Conservation (phyloP, 1,284 basidiomycete genomes). For the Stereum hirsutum region DNA sequence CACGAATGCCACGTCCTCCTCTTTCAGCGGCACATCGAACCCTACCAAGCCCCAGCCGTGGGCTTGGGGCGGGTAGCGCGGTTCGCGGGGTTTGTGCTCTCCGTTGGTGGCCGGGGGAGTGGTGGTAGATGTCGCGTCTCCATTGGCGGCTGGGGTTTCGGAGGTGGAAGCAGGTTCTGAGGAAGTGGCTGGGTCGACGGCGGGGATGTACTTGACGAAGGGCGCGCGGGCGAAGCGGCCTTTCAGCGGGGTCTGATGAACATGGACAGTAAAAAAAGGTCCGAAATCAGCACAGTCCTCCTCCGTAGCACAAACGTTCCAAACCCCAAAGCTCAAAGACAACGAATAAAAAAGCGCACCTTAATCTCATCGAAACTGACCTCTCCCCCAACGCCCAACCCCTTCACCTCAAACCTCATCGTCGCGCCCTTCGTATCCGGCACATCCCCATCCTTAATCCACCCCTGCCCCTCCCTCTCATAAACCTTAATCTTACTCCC, state of each 20-base stretch:
- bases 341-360: neutral
- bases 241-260: slow-evolving; percentile 49
- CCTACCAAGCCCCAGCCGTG: slow-evolving; percentile 32
- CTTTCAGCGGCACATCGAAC: slow-evolving; percentile 53
- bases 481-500: slow-evolving; percentile 56
- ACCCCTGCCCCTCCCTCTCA: slow-evolving; percentile 60
- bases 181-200: slow-evolving; percentile 40
- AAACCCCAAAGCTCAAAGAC: neutral
- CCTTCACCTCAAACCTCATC: slow-evolving; percentile 66
- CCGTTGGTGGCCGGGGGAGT: no score
- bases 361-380: slow-evolving; percentile 67
- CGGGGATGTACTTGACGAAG: slow-evolving; percentile 61
- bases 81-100: no score
- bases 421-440: slow-evolving; percentile 67
- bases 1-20: slow-evolving; percentile 57
- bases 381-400: slow-evolving; percentile 60
- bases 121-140: no score
- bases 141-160: no score
- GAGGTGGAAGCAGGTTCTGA: no score
- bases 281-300: neutral
- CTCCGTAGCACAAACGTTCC: neutral
- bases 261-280: neutral
- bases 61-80: no score
- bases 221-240: slow-evolving; percentile 71
- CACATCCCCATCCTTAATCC: slow-evolving; percentile 62